phyloP scores from a whole-genome alignment of 306 rosid genomes.

The Cucurbita ficifolia region DNA sequence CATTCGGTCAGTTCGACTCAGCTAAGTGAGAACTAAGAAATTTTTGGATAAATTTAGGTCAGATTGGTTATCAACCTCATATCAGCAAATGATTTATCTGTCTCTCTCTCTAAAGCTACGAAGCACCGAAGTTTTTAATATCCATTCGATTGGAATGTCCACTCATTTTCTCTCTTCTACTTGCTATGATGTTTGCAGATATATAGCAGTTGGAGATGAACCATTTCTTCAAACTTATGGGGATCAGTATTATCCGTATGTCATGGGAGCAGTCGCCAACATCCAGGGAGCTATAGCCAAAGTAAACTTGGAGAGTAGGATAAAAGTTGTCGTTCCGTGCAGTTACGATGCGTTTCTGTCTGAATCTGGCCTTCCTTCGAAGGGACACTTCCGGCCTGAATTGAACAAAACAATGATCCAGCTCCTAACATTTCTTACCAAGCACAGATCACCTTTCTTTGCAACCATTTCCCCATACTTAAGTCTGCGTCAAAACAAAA shows the following conservation, averaged over 20 bases:
- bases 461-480: constrained; percentile 62
- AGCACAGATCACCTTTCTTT: constrained; percentile 58
- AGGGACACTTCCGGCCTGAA: constrained; percentile 58
- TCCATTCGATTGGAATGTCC: not conserved
- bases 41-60: not conserved
- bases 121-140: constrained; percentile 7
- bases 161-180: constrained; percentile 7
- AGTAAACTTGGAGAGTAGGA: constrained; percentile 50
- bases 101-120: not conserved
- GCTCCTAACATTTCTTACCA: constrained; percentile 65
- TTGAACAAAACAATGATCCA: constrained; percentile 72
- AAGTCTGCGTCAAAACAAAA: constrained; percentile 42
- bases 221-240: constrained; percentile 67
- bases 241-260: constrained; percentile 55
- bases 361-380: constrained; percentile 42
- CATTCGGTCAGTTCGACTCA: not conserved
- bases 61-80: not conserved
- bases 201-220: constrained; percentile 84
- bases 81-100: not conserved
- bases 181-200: constrained; percentile 35
- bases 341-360: constrained; percentile 63
- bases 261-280: constrained; percentile 63
- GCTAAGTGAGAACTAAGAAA: not conserved
- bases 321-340: constrained; percentile 90
- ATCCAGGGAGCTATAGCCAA: constrained; percentile 48